Conservation (phyloP, 2,329 filamentous ascomycete genomes). For the Fusarium concolor region DNA sequence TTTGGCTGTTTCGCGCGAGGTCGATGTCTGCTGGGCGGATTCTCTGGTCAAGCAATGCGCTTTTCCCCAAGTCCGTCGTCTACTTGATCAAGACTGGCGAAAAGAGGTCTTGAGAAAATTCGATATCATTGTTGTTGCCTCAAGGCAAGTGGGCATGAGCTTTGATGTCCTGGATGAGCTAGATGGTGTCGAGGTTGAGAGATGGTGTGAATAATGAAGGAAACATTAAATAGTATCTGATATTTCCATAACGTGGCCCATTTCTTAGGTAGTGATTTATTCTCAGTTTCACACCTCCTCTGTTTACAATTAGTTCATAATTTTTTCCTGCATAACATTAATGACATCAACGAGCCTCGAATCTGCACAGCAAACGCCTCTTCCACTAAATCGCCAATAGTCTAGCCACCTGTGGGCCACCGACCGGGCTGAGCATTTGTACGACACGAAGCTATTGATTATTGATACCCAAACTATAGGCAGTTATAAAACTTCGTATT, state of each 20-base stretch:
- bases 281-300: neutral
- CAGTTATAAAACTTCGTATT: neutral
- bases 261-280: neutral
- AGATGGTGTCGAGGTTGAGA: conserved; percentile 52
- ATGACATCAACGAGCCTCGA: neutral
- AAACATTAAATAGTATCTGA: neutral
- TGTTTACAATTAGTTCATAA: neutral
- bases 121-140: conserved; percentile 56
- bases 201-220: conserved; percentile 48
- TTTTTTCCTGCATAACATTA: neutral
- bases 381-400: neutral
- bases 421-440: conserved; percentile 15
- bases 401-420: conserved; percentile 1
- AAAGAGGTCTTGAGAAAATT: conserved; percentile 51
- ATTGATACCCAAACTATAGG: neutral
- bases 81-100: conserved; percentile 54
- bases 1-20: conserved; percentile 50
- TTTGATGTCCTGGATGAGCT: conserved; percentile 52
- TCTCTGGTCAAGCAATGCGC: conserved; percentile 54
- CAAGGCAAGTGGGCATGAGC: conserved; percentile 54
- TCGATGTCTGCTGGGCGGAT: conserved; percentile 57
- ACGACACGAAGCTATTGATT: conserved; percentile 19
- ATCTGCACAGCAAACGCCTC: neutral
- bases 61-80: conserved; percentile 52
- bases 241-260: neutral